Percentiles rank a stretch among this genome's conserved stretches.
Evolutionary conservation across 176 grass and related monocot genomes (phyloP).

Genomic region (Cocos nucifera): DNA sequence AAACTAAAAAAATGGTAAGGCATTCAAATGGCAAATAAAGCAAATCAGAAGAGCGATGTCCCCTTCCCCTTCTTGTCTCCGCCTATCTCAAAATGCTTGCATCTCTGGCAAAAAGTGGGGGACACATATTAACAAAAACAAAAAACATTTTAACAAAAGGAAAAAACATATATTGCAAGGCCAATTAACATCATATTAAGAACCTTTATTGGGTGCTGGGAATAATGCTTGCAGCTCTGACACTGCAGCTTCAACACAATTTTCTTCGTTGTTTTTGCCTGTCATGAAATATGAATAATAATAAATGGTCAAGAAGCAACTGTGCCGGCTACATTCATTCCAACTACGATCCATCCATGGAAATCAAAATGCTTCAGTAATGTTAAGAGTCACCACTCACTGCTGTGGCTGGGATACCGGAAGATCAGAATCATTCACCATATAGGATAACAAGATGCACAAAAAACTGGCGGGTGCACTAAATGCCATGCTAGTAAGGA

Average conservation of each 20-base stretch:
- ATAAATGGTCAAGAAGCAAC: neutral
- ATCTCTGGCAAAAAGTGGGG: constrained; percentile 36
- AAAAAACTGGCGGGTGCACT: too few relatives aligned
- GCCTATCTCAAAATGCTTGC: constrained; percentile 97
- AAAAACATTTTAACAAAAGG: neutral
- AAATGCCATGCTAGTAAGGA: too few relatives aligned
- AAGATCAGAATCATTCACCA: too few relatives aligned
- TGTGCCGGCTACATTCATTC: too few relatives aligned
- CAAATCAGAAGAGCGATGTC: constrained; percentile 76
- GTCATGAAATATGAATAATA: constrained; percentile 1
- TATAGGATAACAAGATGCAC: too few relatives aligned
- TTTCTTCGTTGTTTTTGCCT: constrained; percentile 98
- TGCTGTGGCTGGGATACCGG: too few relatives aligned
- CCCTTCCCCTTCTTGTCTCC: constrained; percentile 99
- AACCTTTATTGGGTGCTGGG: constrained; percentile 64
- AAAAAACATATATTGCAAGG: neutral
- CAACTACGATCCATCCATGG: too few relatives aligned
- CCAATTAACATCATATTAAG: constrained; percentile 2
- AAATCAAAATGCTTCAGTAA: too few relatives aligned
- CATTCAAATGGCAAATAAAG: neutral
- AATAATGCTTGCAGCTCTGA: constrained; percentile 90
- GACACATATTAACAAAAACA: constrained; percentile 5
- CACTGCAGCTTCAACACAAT: constrained; percentile 91
- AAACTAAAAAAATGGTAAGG: neutral
- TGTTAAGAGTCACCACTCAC: too few relatives aligned